Evolutionary conservation across 495 filamentous ascomycete genomes (phyloP).

Genomic region (Glarea lozoyensis): DNA sequence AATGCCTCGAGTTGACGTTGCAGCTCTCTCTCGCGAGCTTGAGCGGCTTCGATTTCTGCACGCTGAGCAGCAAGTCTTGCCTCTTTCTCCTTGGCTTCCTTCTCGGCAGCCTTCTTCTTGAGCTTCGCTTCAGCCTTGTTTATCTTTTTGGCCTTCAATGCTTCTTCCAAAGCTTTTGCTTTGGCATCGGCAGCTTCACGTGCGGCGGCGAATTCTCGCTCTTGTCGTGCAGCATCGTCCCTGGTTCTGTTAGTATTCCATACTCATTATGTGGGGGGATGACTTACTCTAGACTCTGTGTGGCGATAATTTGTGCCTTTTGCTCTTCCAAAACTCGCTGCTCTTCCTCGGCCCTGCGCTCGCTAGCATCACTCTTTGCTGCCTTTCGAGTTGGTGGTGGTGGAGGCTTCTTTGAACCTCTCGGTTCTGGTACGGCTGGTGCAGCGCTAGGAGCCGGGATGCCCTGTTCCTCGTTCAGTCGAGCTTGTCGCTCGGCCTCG

Average conservation of each 20-base stretch:
- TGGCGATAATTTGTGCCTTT: conserved; percentile 65
- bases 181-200: conserved; percentile 74
- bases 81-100: conserved; percentile 85
- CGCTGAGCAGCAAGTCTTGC: conserved; percentile 73
- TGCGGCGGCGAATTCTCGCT: conserved; percentile 71
- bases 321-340: conserved; percentile 58
- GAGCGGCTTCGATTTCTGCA: conserved; percentile 85
- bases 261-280: conserved; percentile 12
- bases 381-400: conserved; percentile 74
- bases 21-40: conserved; percentile 78
- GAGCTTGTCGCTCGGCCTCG: conserved; percentile 76
- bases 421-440: conserved; percentile 31
- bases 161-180: conserved; percentile 82
- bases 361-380: conserved; percentile 51
- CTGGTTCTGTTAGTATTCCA: conserved; percentile 40
- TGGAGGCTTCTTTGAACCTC: conserved; percentile 66
- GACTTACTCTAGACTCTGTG: conserved; percentile 77
- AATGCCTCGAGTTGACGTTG: conserved; percentile 79
- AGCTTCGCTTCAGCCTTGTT: conserved; percentile 95
- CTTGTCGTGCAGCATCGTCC: conserved; percentile 63
- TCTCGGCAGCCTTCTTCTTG: conserved; percentile 76
- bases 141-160: conserved; percentile 89
- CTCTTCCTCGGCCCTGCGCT: conserved; percentile 45
- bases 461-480: conserved; percentile 75
- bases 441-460: conserved; percentile 35